A percentile compares a stretch with the other conserved stretches of the same genome.
These are phyloP conservation scores for Pythium dissotocum DNA, from an alignment of 352 stramenopile genomes.

Conservation along the genomic window DNA sequence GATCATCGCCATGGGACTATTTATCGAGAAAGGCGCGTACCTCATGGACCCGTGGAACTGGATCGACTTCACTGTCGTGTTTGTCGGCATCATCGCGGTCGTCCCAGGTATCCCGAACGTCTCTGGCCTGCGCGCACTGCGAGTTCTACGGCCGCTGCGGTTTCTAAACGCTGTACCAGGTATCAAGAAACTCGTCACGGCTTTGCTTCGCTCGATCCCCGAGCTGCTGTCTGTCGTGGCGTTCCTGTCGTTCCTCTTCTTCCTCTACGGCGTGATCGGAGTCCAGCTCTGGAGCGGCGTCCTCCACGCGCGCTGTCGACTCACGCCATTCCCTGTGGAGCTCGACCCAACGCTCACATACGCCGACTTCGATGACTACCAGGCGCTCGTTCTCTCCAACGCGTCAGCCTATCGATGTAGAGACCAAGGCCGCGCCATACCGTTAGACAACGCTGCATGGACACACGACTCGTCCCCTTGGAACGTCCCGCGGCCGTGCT, in stretches of 20 bases:
- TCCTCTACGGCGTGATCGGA: conserved; percentile 75
- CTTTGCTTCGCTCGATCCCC: conserved; percentile 51
- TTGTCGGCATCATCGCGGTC: conserved; percentile 51
- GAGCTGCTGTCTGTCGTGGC: conserved; percentile 51
- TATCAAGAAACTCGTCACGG: conserved; percentile 62
- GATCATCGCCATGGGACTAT: conserved; percentile 83
- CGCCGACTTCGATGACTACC: conserved; percentile 36
- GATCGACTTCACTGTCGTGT: conserved; percentile 89
- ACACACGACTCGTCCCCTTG: conserved; percentile 54
- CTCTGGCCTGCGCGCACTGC: conserved; percentile 38
- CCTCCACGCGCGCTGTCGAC: conserved; percentile 61
- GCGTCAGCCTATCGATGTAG: conserved; percentile 37
- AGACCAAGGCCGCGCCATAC: conserved; percentile 35
- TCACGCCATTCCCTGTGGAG: conserved; percentile 64
- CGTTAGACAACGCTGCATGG: conserved; percentile 35
- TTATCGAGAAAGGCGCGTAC: conserved; percentile 63
- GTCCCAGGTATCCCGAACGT: conserved; percentile 48
- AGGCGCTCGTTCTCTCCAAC: conserved; percentile 37
- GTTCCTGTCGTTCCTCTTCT: conserved; percentile 53
- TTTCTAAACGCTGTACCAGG: conserved; percentile 49
- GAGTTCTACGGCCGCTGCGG: conserved; percentile 43
- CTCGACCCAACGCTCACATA: conserved; percentile 41
- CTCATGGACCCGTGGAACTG: conserved; percentile 88
- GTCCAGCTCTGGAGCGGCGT: conserved; percentile 80
- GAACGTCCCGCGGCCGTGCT: conserved; percentile 72